Base-by-base conservation (phyloP, 2,329 filamentous ascomycete genomes). In the Gliomastix tumulicola region DNA sequence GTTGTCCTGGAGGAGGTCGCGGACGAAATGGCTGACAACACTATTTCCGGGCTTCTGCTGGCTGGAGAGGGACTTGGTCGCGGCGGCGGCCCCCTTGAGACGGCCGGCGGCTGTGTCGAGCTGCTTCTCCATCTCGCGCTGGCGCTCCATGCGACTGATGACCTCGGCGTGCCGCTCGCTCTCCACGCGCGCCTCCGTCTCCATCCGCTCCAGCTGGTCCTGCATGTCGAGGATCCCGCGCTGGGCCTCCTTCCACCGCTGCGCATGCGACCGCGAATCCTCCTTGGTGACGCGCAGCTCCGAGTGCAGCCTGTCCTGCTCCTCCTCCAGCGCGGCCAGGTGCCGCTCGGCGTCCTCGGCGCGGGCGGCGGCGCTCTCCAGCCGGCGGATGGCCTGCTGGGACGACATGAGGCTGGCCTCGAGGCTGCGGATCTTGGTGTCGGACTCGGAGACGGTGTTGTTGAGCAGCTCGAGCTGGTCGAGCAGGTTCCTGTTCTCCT, bases 11-110 rank as follows among this genome's bases (percentile, higher is more conserved):
- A 98, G 68, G 38, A 98, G 85, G 56, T 97, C 92, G 47, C 89
- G 88, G 38, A 98, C 92, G 49, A 98, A 97, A 53, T 94, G 87
- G 16, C 87, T 89, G n/a, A 97, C 87, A 25, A 94, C 87, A 40
- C 69, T 80, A 42, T 70, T 78, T 9, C 76, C 71, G 38, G 65
- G 67, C 46, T 75, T 74, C 21, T 74, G 70, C 4, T 73, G 70
- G 4, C 71, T 71, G 28, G 16, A 32, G 17, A 84, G 63, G 4
- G 79, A 78, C 46, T 79, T 82, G 20, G 74, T 71, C 1, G 83
- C 86, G 4, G 88, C 88, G 11, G 85, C 84, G 10, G 85, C 84
- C 9, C 84, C 84, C 59, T 90, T 92, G 36, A 94, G 69, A 37
- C 88, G 75, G 21, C 82, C 84, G 11, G 86, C 87, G 3, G 88